These are phyloP conservation scores for Lippia alba DNA, from an alignment of 305 asterid species.

Conservation along the genomic window DNA sequence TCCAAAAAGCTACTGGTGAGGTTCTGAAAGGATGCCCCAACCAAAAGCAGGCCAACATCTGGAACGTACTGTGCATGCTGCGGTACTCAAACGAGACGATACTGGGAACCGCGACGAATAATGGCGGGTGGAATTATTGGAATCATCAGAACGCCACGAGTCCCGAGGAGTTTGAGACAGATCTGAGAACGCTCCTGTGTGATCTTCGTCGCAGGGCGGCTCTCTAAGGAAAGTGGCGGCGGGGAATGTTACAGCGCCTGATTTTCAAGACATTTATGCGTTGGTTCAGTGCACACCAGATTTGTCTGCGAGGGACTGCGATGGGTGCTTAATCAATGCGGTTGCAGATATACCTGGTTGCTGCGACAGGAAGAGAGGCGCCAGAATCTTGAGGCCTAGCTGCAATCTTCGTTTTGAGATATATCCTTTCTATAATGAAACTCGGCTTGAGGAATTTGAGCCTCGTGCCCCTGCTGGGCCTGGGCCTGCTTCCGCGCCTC, in stretches of 20 bases:
- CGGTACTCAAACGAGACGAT: constrained; percentile 3
- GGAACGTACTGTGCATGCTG: background rate
- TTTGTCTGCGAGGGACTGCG: constrained; percentile 26
- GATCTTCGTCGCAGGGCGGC: background rate
- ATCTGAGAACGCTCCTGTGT: background rate
- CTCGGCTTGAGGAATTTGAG: constrained; percentile 30
- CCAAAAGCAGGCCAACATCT: background rate
- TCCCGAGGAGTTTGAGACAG: background rate
- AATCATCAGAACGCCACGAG: background rate
- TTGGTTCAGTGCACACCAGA: constrained; percentile 31
- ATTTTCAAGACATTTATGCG: constrained; percentile 6
- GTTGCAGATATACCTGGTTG: background rate
- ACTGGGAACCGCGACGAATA: background rate
- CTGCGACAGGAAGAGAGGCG: constrained; percentile 11
- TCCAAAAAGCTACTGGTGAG: background rate
- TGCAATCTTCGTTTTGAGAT: constrained; percentile 40
- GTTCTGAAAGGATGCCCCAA: background rate
- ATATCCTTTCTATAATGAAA: constrained; percentile 30
- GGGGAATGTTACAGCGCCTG: background rate
- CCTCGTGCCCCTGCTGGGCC: background rate
- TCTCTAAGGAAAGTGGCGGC: background rate
- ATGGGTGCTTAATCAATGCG: constrained; percentile 11
- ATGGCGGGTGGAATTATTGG: background rate
- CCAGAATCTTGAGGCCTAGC: constrained; percentile 37
- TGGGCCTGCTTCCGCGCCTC: background rate